Percentiles rank a stretch among this genome's conserved stretches.
These are phyloP conservation scores for Aspergillus uvarum DNA, from an alignment of 2,329 filamentous ascomycete species.

Conservation along the genomic window DNA sequence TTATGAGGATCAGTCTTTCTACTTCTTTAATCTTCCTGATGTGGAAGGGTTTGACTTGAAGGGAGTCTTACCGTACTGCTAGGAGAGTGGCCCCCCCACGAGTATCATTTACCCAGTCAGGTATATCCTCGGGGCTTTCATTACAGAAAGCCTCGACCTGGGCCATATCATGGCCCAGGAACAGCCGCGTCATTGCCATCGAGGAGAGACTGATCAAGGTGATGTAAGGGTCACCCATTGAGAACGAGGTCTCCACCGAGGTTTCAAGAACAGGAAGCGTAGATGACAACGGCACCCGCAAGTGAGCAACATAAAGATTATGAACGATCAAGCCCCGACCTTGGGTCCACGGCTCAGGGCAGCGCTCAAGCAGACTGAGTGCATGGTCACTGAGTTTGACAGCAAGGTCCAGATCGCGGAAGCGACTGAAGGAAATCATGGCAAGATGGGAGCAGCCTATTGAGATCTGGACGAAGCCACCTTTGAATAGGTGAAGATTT, in stretches of 20 bases:
- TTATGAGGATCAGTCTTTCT: constrained; percentile 6
- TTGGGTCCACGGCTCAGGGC: constrained; percentile 54
- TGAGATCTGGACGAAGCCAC: constrained; percentile 58
- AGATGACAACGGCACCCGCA: constrained; percentile 53
- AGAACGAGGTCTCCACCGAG: constrained; percentile 57
- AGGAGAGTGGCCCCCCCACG: constrained; percentile 60
- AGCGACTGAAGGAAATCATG: constrained; percentile 57
- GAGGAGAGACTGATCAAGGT: constrained; percentile 59
- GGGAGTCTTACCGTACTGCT: constrained; percentile 42
- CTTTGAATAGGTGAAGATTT: constrained; percentile 54
- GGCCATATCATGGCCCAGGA: constrained; percentile 56
- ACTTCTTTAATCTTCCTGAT: not conserved
- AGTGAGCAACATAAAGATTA: constrained; percentile 62
- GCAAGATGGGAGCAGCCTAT: constrained; percentile 60
- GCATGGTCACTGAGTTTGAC: constrained; percentile 55
- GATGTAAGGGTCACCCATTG: constrained; percentile 59
- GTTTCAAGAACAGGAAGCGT: constrained; percentile 54
- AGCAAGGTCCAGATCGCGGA: constrained; percentile 57
- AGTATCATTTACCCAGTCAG: constrained; percentile 57
- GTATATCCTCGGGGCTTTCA: constrained; percentile 57
- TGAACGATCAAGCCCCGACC: constrained; percentile 58
- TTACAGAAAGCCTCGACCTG: constrained; percentile 60
- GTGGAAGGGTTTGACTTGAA: not conserved
- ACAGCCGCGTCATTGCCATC: constrained; percentile 58
- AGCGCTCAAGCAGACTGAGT: constrained; percentile 53